Evolutionary conservation across 2,329 filamentous ascomycete genomes (phyloP).

Genomic region (Seiridium cupressi): DNA sequence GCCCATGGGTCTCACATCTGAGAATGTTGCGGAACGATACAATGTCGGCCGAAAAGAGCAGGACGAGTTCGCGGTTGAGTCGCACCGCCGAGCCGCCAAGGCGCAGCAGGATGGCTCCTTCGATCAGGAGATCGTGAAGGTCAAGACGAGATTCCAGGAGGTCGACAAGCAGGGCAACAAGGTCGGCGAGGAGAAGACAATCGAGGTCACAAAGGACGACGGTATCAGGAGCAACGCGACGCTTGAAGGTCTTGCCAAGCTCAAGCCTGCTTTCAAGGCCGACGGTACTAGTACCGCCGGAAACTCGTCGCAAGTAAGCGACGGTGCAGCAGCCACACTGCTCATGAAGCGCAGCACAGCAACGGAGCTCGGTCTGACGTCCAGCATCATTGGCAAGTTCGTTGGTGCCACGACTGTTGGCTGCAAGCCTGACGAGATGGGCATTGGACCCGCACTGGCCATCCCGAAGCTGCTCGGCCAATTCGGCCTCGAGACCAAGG

Average conservation of each 20-base stretch:
- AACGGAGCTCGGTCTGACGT: constrained; percentile 65
- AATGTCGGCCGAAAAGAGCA: constrained; percentile 72
- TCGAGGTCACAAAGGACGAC: constrained; percentile 77
- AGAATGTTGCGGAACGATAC: constrained; percentile 83
- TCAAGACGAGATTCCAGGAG: constrained; percentile 67
- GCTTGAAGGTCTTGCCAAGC: constrained; percentile 67
- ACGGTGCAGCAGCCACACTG: constrained; percentile 81
- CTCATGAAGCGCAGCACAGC: constrained; percentile 85
- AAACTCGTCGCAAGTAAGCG: constrained; percentile 82
- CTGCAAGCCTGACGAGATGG: constrained; percentile 90
- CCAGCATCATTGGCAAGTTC: constrained; percentile 77
- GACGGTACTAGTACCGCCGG: constrained; percentile 81
- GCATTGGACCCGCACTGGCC: constrained; percentile 80
- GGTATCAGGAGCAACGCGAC: constrained; percentile 71
- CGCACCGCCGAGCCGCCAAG: constrained; percentile 69
- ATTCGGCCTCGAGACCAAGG: constrained; percentile 62
- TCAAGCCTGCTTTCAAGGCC: constrained; percentile 82
- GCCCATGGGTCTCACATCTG: constrained; percentile 88
- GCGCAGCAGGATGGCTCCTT: constrained; percentile 72
- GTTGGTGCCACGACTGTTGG: constrained; percentile 74
- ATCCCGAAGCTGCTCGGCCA: constrained; percentile 78
- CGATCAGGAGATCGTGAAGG: constrained; percentile 75
- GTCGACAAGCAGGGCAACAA: constrained; percentile 59
- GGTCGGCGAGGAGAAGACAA: constrained; percentile 52
- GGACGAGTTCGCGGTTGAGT: constrained; percentile 76